These are phyloP conservation scores for Alternaria rosae DNA, from an alignment of 2,329 filamentous ascomycete genomes.

Conservation along the genomic window DNA sequence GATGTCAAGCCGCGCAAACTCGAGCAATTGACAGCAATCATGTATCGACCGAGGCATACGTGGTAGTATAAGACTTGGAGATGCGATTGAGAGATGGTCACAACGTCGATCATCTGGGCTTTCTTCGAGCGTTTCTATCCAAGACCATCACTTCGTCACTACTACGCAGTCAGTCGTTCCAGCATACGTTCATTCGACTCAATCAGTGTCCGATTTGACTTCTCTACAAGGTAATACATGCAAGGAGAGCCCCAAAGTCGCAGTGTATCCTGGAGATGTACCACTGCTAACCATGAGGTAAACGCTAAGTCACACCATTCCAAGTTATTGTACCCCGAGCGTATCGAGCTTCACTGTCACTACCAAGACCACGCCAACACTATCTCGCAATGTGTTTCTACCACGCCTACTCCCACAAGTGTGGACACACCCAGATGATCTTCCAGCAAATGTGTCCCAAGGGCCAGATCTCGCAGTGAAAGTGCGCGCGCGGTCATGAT, in stretches of 20 bases:
- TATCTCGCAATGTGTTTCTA: conserved; percentile 55
- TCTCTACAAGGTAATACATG: not conserved
- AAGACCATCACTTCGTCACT: not conserved
- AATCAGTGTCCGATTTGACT: not conserved
- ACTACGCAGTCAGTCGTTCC: not conserved
- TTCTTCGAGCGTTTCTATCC: not conserved
- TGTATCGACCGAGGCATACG: not conserved
- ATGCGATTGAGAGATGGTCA: not conserved
- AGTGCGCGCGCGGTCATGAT: conserved; percentile 39
- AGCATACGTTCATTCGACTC: not conserved
- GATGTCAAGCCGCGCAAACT: conserved; percentile 23
- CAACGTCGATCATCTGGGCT: not conserved
- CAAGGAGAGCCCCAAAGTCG: not conserved
- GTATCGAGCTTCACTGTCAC: not conserved
- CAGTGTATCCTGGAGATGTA: not conserved
- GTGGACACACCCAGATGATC: conserved; percentile 54
- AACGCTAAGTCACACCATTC: not conserved
- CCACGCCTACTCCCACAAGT: conserved; percentile 56
- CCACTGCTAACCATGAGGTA: not conserved
- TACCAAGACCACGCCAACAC: not conserved
- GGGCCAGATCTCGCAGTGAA: conserved; percentile 43
- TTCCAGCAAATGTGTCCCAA: conserved; percentile 40
- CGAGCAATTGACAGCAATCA: conserved; percentile 1
- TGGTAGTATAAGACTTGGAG: conserved; percentile 3
- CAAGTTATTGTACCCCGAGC: not conserved